phyloP scores from a whole-genome alignment of 257 asterid genomes.

The Solanum lycopersicoides region DNA sequence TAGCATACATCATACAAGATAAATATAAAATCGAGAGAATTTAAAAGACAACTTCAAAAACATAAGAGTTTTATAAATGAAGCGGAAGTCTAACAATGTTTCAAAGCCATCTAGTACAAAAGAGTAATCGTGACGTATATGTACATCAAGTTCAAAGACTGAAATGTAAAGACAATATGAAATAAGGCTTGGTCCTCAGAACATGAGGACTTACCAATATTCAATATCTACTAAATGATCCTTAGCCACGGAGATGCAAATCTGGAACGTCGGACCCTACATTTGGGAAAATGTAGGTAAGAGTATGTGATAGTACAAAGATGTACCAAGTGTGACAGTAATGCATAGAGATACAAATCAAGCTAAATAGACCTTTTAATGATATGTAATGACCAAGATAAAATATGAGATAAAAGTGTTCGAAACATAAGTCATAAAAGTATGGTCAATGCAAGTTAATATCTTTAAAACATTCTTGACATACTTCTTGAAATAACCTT shows the following conservation, averaged over 20 bases:
- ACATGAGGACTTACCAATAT: not conserved
- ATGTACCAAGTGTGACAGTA: not conserved
- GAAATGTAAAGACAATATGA: not conserved
- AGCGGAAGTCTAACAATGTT: not conserved
- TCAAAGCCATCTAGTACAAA: not conserved
- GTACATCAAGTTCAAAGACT: not conserved
- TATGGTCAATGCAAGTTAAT: not conserved
- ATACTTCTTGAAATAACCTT: not conserved
- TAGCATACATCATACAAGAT: not conserved
- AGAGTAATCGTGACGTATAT: not conserved
- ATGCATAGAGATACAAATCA: not conserved
- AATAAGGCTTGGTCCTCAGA: not conserved
- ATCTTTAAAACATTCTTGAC: not conserved
- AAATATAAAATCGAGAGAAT: not conserved
- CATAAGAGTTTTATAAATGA: not conserved
- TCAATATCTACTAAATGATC: not conserved
- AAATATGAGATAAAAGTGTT: not conserved
- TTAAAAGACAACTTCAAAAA: not conserved
- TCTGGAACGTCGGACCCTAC: not conserved
- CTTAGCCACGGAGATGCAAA: not conserved
- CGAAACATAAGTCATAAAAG: not conserved
- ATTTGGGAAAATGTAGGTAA: not conserved
- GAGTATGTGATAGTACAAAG: not conserved
- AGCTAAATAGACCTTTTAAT: not conserved
- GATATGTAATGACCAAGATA: not conserved